These are phyloP conservation scores for Trichoderma atrobrunneum DNA, from an alignment of 2,329 filamentous ascomycete species.

Conservation along the genomic window DNA sequence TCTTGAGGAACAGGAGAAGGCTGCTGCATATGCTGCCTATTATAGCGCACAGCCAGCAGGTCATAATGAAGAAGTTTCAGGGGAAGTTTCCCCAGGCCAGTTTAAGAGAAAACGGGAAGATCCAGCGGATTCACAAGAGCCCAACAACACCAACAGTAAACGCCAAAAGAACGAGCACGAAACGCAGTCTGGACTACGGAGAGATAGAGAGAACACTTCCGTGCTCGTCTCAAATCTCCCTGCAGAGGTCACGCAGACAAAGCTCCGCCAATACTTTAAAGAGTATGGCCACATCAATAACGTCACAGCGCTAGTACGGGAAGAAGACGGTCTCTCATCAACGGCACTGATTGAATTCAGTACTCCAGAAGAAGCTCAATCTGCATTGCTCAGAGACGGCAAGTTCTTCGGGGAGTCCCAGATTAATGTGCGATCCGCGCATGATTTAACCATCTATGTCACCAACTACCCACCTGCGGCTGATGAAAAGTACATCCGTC, in stretches of 20 bases:
- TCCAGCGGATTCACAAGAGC: constrained; percentile 42
- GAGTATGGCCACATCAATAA: constrained; percentile 84
- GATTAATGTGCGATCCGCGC: constrained; percentile 71
- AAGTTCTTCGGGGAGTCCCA: constrained; percentile 73
- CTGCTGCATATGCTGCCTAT: constrained; percentile 48
- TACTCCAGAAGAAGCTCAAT: constrained; percentile 72
- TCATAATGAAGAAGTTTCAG: constrained; percentile 19
- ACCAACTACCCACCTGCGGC: constrained; percentile 82
- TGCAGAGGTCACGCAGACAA: constrained; percentile 62
- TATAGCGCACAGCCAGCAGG: constrained; percentile 34
- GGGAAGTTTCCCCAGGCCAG: constrained; percentile 38
- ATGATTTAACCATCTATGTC: constrained; percentile 79
- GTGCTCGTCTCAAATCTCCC: constrained; percentile 80
- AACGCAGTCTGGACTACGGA: constrained; percentile 50
- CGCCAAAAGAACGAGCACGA: constrained; percentile 56
- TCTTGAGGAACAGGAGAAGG: constrained; percentile 61
- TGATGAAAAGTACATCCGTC: constrained; percentile 66
- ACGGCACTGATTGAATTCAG: constrained; percentile 85
- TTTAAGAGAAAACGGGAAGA: constrained; percentile 74
- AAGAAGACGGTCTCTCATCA: constrained; percentile 57
- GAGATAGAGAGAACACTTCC: constrained; percentile 87
- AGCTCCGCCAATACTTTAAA: constrained; percentile 84
- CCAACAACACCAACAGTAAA: constrained; percentile 62
- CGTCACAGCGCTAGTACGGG: constrained; percentile 61
- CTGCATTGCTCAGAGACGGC: constrained; percentile 75